phyloP scores from a whole-genome alignment of 169 alveolate species.

The Plasmodium falciparum region DNA sequence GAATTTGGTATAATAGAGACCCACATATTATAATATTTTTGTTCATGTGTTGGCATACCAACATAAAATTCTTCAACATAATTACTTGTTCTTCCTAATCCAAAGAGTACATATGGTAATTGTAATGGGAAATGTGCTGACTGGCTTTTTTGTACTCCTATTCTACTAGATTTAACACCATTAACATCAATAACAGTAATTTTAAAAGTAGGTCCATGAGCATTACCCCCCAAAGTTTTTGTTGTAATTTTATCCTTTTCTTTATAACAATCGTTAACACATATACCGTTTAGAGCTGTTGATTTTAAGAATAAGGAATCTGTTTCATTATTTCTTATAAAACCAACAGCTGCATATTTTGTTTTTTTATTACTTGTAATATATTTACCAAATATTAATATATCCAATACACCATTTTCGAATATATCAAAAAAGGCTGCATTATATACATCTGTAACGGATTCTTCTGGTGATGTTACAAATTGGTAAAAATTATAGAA shows the following conservation, averaged over 20 bases:
- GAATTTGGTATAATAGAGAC: constrained; percentile 87
- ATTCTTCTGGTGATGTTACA: constrained; percentile 39
- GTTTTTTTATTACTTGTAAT: constrained; percentile 16
- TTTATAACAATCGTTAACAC: constrained; percentile 65
- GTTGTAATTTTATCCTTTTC: constrained; percentile 60
- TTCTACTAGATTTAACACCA: constrained; percentile 81
- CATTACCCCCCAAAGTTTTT: constrained; percentile 63
- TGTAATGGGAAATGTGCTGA: constrained; percentile 80
- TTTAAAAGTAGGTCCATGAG: constrained; percentile 84
- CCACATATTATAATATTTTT: constrained; percentile 84
- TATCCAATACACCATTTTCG: constrained; percentile 82
- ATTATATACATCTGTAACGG: constrained; percentile 51
- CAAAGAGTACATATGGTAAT: constrained; percentile 80
- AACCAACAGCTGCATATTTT: constrained; percentile 42
- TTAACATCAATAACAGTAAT: constrained; percentile 85
- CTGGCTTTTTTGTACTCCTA: constrained; percentile 80
- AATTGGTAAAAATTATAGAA: constrained; percentile 63
- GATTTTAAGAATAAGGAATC: constrained; percentile 79
- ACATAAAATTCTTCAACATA: constrained; percentile 90
- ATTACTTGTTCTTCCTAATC: constrained; percentile 90
- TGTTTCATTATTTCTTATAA: constrained; percentile 69
- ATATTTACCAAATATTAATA: constrained; percentile 78
- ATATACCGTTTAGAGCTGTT: constrained; percentile 77
- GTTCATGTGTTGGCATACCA: constrained; percentile 85
- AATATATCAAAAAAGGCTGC: constrained; percentile 82